Conservation (phyloP, 73 alveolate species). For the Loxodes magnus region DNA sequence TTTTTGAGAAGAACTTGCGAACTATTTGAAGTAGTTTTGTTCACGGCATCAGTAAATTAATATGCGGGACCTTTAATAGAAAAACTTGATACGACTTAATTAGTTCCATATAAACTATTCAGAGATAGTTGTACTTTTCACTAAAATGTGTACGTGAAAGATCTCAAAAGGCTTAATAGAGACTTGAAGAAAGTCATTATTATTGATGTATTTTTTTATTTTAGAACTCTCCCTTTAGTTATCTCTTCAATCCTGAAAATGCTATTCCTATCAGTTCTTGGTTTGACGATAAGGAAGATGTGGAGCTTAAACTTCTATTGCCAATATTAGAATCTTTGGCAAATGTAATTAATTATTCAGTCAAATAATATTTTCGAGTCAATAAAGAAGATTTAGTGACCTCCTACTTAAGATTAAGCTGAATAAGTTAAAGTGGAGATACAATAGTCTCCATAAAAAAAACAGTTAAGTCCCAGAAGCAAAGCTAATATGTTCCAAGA, state of each 20-base stretch:
- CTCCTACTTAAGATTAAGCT: too few species aligned
- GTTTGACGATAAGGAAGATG: constrained; percentile 28
- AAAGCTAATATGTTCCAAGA: too few species aligned
- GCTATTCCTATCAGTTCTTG: constrained; percentile 59
- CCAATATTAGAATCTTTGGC: constrained; percentile 14
- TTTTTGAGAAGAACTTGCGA: too few species aligned
- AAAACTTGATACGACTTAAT: constrained; percentile 24
- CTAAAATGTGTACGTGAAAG: constrained; percentile 35
- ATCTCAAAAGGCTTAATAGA: constrained; percentile 36
- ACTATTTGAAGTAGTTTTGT: constrained; percentile 38
- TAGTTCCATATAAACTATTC: constrained; percentile 22
- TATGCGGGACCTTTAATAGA: constrained; percentile 58
- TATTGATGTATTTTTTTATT: too few species aligned
- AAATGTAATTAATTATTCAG: too few species aligned
- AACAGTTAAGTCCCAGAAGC: too few species aligned
- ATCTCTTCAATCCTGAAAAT: constrained; percentile 65
- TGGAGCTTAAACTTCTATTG: constrained; percentile 15
- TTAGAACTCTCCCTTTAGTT: constrained; percentile 73
- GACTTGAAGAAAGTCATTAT: constrained; percentile 36
- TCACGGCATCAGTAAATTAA: constrained; percentile 38
- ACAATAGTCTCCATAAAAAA: too few species aligned
- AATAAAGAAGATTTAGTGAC: too few species aligned
- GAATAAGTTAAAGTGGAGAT: too few species aligned
- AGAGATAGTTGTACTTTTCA: constrained; percentile 34
- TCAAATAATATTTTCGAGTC: too few species aligned